phyloP scores from a whole-genome alignment of 139 green algal genomes.

The Eudorina sp. region DNA sequence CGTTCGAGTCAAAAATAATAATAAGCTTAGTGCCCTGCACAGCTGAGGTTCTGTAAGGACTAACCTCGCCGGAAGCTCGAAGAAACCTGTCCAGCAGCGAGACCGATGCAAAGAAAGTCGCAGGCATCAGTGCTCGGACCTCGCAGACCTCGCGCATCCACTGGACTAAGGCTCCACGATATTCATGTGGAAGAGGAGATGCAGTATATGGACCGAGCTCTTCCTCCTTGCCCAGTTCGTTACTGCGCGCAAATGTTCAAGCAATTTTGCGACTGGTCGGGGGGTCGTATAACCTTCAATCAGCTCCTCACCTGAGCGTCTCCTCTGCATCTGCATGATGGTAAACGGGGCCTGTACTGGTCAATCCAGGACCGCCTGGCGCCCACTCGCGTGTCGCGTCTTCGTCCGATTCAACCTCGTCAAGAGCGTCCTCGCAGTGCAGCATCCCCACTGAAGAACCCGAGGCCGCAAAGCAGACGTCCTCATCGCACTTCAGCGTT shows the following conservation, averaged over 20 bases:
- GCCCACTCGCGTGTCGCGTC: conserved; percentile 2
- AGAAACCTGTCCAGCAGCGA: conserved; percentile 31
- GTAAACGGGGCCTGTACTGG: not conserved
- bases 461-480: not conserved
- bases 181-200: not conserved
- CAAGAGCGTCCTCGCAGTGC: conserved; percentile 2
- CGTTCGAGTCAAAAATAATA: not conserved
- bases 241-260: not conserved
- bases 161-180: not conserved
- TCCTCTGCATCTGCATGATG: conserved; percentile 12
- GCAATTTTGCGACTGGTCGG: no score
- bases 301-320: not conserved
- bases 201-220: not conserved
- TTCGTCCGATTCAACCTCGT: conserved; percentile 2
- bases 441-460: not conserved
- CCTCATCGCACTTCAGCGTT: not conserved
- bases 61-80: conserved; percentile 3
- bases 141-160: conserved; percentile 33
- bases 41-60: not conserved
- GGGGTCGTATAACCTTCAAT: no score
- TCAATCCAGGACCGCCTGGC: not conserved
- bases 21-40: not conserved
- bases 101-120: conserved; percentile 15
- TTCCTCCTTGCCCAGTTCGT: conserved; percentile 19
- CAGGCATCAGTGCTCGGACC: not conserved